Evolutionary conservation across 768 basidiomycete species (phyloP).

Genomic region (Hygrophorus russula): DNA sequence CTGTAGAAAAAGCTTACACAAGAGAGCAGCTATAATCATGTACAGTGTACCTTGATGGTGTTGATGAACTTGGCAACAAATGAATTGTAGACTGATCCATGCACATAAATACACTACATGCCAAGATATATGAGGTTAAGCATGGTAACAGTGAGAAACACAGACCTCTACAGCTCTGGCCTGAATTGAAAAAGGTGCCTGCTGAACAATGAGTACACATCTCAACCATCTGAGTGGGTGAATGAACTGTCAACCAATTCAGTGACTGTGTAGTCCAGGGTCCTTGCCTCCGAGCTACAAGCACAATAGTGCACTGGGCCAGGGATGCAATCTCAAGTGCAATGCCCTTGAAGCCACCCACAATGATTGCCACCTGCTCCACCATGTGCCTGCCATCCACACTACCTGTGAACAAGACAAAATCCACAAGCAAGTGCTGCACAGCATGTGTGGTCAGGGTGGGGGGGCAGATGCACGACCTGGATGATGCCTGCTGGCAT

Average conservation of each 20-base stretch:
- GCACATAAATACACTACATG: constrained; percentile 82
- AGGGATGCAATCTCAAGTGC: constrained; percentile 56
- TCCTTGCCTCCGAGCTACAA: constrained; percentile 90
- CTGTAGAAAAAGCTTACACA: constrained; percentile 23
- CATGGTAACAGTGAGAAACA: not conserved
- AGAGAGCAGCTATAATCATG: not conserved
- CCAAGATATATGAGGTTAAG: not conserved
- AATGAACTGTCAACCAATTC: constrained; percentile 82
- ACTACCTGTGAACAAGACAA: constrained; percentile 84
- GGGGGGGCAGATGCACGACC: constrained; percentile 64
- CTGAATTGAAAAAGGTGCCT: constrained; percentile 95
- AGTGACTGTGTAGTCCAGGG: constrained; percentile 75
- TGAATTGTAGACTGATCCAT: constrained; percentile 66
- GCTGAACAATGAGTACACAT: not conserved
- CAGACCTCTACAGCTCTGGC: constrained; percentile 84
- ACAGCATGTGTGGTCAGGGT: constrained; percentile 48
- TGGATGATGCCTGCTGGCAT: constrained; percentile 67
- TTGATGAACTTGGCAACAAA: constrained; percentile 71
- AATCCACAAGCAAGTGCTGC: constrained; percentile 57
- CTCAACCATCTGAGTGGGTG: constrained; percentile 1
- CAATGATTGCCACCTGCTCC: constrained; percentile 54
- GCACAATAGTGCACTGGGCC: constrained; percentile 1
- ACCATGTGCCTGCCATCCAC: constrained; percentile 71
- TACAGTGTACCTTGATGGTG: constrained; percentile 48
- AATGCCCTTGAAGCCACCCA: constrained; percentile 73